phyloP scores from a whole-genome alignment of 2,329 filamentous ascomycete genomes.

The Aspergillus niger region DNA sequence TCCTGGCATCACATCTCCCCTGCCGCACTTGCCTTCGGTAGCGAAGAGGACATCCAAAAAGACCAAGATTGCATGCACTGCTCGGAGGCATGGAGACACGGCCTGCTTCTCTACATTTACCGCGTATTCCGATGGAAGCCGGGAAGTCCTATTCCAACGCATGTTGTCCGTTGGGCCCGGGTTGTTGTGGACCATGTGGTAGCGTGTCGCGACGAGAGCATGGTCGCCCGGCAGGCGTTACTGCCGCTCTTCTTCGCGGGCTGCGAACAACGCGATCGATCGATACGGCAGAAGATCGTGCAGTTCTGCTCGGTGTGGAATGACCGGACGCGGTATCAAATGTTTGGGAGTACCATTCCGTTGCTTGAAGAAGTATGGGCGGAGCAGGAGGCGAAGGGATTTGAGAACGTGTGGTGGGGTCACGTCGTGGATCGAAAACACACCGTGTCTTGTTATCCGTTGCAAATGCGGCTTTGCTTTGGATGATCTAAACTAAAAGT shows the following conservation, averaged over 20 bases:
- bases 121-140: constrained; percentile 1
- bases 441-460: not conserved
- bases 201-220: constrained; percentile 3
- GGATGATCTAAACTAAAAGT: not conserved
- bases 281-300: not conserved
- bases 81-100: not conserved
- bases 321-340: constrained; percentile 1
- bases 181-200: constrained; percentile 9
- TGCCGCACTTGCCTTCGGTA: not conserved
- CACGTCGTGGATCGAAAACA: constrained; percentile 3
- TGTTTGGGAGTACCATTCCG: constrained; percentile 1
- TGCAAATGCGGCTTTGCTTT: constrained; percentile 6
- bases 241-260: constrained; percentile 10
- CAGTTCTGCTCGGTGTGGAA: not conserved
- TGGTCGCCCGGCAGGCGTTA: constrained; percentile 3
- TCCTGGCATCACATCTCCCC: not conserved
- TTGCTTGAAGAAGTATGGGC: constrained; percentile 4
- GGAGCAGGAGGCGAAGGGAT: not conserved
- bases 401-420: constrained; percentile 10
- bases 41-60: not conserved
- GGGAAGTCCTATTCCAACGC: not conserved
- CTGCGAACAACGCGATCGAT: not conserved
- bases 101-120: not conserved
- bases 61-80: not conserved
- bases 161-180: not conserved